phyloP scores from a whole-genome alignment of 257 asterid genomes.

The Solanum dulcamara region DNA sequence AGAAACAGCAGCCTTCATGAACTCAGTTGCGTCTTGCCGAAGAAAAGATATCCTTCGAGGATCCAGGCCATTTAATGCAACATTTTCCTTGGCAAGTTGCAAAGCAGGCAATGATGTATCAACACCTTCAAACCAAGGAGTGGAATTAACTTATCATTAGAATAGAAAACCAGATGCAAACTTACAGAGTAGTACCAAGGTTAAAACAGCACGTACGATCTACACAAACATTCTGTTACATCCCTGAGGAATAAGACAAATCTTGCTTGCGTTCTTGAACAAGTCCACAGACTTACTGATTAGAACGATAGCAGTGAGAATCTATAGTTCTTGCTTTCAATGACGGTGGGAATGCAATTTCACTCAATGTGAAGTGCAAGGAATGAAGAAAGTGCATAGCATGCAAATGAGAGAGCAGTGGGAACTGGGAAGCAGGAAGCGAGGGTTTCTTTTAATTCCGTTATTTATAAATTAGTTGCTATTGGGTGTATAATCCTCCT shows the following conservation, averaged over 20 bases:
- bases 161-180: not conserved
- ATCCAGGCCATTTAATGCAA: constrained; percentile 52
- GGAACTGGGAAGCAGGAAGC: not conserved
- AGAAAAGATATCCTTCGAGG: constrained; percentile 43
- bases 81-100: constrained; percentile 65
- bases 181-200: not conserved
- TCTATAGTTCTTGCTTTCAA: not conserved
- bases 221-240: not conserved
- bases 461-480: not conserved
- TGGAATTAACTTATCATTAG: not conserved
- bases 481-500: not conserved
- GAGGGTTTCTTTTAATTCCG: not conserved
- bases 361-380: not conserved
- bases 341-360: not conserved
- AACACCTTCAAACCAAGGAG: constrained; percentile 42
- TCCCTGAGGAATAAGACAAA: not conserved
- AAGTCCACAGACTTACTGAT: not conserved
- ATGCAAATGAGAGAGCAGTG: not conserved
- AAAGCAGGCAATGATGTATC: constrained; percentile 86
- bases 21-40: constrained; percentile 67
- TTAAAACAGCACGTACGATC: not conserved
- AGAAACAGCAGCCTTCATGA: constrained; percentile 67
- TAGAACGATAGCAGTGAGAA: not conserved
- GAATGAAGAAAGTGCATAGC: not conserved
- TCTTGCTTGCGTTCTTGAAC: not conserved